Evolutionary conservation across 805 yeast species (phyloP), one percentile per base, ranked within the genome.

Genomic region (Jamesozyma lodderae): DNA sequence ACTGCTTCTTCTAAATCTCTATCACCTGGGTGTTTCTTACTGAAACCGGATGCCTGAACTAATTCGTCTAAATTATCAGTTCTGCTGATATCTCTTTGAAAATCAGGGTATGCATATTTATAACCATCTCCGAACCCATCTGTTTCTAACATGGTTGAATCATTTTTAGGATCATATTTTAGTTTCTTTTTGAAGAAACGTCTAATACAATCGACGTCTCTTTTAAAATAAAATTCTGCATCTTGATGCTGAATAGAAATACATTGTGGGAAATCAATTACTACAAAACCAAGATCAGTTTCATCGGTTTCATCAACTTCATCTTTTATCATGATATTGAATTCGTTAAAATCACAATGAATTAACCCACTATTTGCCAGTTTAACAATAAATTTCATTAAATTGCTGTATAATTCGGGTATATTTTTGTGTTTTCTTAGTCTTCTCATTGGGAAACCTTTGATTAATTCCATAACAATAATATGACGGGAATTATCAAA

Each of bases 251-350:
- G 88, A 33, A 84, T 83, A 17, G 96, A 85, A 14, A 92, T 82
- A 75, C 96, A 90, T 63, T 92, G 99, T 3, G 99, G 99, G 69
- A 92, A 92, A 69, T 92, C 99, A 52, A 92, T 90, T 20, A 92
- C 95, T 16, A 88, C 81, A 52, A 87, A 85, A 35, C 84, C 92
- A 31, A 65, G 63, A 39, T 78, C 84, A 41, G 58, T 67, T 14
- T 64, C 63, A 41, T 63, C 64, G 15, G 68, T 54, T 29, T 57
- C 67, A 16, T 64, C 63, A 4, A 69, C 72, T 32, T 72, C 74
- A 23, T 73, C 68, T 45, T 81, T 81, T 29, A 82, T 69, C 73
- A 92, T 85, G 49, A 92, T 86, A 60, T 92, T 92, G 62, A 92
- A 92, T 64, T 92, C 99, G 60, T 92, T 92, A 66, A 79, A 92